Base-by-base conservation (phyloP, 352 stramenopile species). In the Phytophthora melonis region DNA sequence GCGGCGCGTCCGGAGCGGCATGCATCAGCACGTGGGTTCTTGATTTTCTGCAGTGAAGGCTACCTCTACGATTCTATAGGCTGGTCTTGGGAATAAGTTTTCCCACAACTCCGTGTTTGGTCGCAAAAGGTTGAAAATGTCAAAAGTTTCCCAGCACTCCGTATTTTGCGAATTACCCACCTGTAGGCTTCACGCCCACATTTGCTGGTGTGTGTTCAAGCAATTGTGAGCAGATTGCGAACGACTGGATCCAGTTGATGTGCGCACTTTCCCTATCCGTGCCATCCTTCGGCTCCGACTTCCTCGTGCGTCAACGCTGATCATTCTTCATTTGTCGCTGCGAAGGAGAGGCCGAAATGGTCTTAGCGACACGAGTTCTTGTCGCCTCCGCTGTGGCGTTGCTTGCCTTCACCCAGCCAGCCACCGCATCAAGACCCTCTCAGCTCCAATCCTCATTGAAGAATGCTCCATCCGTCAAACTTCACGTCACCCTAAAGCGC, bases 401-500 rank as follows among this genome's bases (percentile, higher is more conserved):
- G 7, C 18, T 66, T 9, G n/a, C 43, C 13, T 25, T 66, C n/a
- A 21, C 30, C 13, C 54, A 59, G 7, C 19, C 63, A 6, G 11
- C 36, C 18, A 55, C 61, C 14, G 16, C 63, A 10, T 3, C 18
- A 23, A 52, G 49, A 30, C 19, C 11, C 3, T 34, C 32, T 7
- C 27, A 21, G 9, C 32, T 58, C 43, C 21, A 45, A 34, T 41
- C 23, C 11, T 60, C 59, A 27, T 23, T 58, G 16, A 55, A 8
- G 27, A 53, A 79, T 45, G 63, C 68, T 2, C 70, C 74, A 47
- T 75, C 74, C 6, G 47, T 84, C 8, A 68, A 65, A 14, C 63
- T 86, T 5, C 72, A 74, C 18, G 68, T 82, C 50, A 71, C 58
- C 0, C 39, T 82, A 43, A 80, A 84, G 56, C 70, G 77, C 10